Evolutionary conservation across 1,284 basidiomycete genomes (phyloP).

Genomic region (Rhizoctonia solani): DNA sequence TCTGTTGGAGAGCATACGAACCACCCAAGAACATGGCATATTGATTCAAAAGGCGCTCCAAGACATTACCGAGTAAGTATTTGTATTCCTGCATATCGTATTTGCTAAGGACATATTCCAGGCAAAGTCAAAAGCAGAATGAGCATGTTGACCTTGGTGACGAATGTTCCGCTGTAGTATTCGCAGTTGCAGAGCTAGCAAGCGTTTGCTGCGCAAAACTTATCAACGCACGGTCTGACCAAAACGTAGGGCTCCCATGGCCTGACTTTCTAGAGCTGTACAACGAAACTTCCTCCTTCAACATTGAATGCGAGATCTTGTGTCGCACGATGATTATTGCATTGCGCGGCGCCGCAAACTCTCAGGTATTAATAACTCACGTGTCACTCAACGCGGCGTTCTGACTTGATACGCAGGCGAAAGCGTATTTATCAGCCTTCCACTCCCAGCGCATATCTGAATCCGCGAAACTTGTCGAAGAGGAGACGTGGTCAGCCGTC

Average conservation of each 20-base stretch:
- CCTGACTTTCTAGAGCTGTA: slow-evolving; percentile 81
- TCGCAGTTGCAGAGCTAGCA: slow-evolving; percentile 80
- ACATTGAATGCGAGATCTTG: slow-evolving; percentile 82
- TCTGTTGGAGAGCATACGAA: slow-evolving; percentile 36
- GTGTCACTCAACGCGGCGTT: slow-evolving; percentile 36
- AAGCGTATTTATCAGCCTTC: slow-evolving; percentile 82
- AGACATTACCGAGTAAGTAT: slow-evolving; percentile 5
- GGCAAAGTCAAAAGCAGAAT: neutral
- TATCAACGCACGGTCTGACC: slow-evolving; percentile 73
- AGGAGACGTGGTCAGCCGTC: slow-evolving; percentile 84
- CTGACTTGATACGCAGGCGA: slow-evolving; percentile 59
- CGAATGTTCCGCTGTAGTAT: slow-evolving; percentile 48
- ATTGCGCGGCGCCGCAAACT: slow-evolving; percentile 78
- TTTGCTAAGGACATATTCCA: neutral
- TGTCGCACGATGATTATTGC: slow-evolving; percentile 91
- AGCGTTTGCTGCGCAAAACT: slow-evolving; percentile 82
- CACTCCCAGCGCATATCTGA: slow-evolving; percentile 82
- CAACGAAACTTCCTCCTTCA: slow-evolving; percentile 86
- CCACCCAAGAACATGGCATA: slow-evolving; percentile 22
- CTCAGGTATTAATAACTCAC: slow-evolving; percentile 59
- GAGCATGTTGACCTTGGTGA: neutral
- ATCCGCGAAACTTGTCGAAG: slow-evolving; percentile 88
- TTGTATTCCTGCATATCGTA: neutral
- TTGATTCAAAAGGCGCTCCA: slow-evolving; percentile 13
- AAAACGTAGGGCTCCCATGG: slow-evolving; percentile 74